Conservation (phyloP, 1,284 basidiomycete genomes). For the Fistulina hepatica region DNA sequence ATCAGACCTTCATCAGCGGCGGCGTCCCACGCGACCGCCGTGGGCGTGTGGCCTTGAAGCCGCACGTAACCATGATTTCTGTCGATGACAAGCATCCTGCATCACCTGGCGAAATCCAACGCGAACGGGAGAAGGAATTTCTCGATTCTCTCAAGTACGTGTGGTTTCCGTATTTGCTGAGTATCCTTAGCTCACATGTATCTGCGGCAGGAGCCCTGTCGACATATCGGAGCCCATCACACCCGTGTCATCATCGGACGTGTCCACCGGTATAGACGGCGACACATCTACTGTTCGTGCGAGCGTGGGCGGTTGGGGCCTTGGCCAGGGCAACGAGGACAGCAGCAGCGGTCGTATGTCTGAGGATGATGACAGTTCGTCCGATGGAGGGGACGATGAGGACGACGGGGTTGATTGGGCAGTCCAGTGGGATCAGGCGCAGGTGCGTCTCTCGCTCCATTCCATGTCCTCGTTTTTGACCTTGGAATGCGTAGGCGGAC, state of each 20-base stretch:
- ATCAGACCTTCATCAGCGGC: constrained; percentile 62
- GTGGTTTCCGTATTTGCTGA: not conserved
- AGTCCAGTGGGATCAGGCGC: constrained; percentile 55
- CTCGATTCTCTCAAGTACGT: constrained; percentile 43
- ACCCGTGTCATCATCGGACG: constrained; percentile 19
- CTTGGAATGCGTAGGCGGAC: too few relatives aligned
- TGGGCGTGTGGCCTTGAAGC: constrained; percentile 57
- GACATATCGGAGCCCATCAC: constrained; percentile 25
- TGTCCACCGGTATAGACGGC: too few relatives aligned
- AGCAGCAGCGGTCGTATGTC: too few relatives aligned
- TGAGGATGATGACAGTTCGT: constrained; percentile 12
- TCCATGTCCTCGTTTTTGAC: too few relatives aligned
- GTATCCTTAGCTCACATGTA: not conserved
- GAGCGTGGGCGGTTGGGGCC: constrained; percentile 55
- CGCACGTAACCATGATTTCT: constrained; percentile 17
- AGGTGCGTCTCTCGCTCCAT: too few relatives aligned
- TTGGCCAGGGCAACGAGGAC: constrained; percentile 46
- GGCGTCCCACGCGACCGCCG: constrained; percentile 63
- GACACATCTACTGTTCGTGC: too few relatives aligned
- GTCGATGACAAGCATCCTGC: constrained; percentile 45
- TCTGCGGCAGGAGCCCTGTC: constrained; percentile 35
- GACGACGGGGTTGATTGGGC: constrained; percentile 37
- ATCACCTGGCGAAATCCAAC: constrained; percentile 27
- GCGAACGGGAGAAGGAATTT: constrained; percentile 43
- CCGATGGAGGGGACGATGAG: constrained; percentile 14